Evolutionary conservation across 345 rosid species (phyloP), one percentile per base, ranked within the genome.

Genomic region (Zanthoxylum bungeanum): DNA sequence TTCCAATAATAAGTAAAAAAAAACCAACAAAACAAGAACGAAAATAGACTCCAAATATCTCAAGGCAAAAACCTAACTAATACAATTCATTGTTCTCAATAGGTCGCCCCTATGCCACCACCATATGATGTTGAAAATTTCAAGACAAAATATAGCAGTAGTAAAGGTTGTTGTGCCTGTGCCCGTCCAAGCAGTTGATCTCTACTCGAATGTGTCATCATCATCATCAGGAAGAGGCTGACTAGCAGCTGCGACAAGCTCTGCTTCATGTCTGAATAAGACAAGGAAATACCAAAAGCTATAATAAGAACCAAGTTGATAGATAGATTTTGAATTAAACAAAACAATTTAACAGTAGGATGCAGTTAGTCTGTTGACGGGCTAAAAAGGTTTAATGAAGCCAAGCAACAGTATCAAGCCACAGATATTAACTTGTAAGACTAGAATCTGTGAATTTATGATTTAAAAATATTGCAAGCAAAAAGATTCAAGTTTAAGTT

Each of bases 161-260:
- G 72, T 21, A 37, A 25, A n/a, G 69, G 25, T 9, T 5, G 56
- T 37, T 42, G 62, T 30, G 9, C 12, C 8, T n/a, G n/a, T n/a
- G n/a, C n/a, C n/a, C n/a, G n/a, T n/a, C n/a, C n/a, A n/a, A n/a
- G n/a, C n/a, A 31, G 3, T 4, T 31, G 31, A 58, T 40, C 52
- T 77, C 73, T 80, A 92, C 61, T 92, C 98, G 8, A 92, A 88
- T 7, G 88, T 51, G 19, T 92, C 98, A 49, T 87, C 91, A 17
- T 87, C 91, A 14, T 92, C 97, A 27, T 92, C 97, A 0, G 96
- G 96, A 49, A 90, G 93, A 56, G 98, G 98, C 79, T 92, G 97
- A 68, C 70, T 79, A 27, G 89, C 94, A 33, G 97, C 97, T 2
- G 73, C 70, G 34, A 80, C 87, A 11, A 91, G 90, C 76, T 91